phyloP scores from a whole-genome alignment of 345 rosid species.

The Mercurialis annua region DNA sequence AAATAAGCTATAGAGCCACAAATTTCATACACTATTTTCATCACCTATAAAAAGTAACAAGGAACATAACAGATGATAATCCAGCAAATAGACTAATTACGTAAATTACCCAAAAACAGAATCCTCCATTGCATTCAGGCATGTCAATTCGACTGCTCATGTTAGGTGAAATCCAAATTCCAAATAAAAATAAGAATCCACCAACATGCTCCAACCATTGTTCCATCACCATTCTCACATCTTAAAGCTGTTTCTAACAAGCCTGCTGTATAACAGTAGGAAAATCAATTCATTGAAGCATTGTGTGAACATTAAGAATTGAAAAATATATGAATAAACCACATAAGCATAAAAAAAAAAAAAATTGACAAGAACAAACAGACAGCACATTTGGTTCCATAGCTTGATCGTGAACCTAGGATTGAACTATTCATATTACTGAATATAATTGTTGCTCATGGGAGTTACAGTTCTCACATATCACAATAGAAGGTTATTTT shows the following conservation, averaged over 20 bases:
- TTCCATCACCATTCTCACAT: background rate
- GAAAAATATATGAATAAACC: background rate
- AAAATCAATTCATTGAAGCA: background rate
- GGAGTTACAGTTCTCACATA: background rate
- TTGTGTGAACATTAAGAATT: background rate
- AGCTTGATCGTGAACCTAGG: too few relatives aligned
- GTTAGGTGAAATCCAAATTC: slow-evolving; percentile 4
- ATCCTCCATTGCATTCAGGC: slow-evolving; percentile 8
- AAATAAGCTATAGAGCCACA: background rate
- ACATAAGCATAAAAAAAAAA: background rate
- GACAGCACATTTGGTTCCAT: background rate
- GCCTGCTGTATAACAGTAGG: background rate
- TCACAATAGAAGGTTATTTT: background rate
- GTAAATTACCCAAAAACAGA: background rate
- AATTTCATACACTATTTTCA: background rate
- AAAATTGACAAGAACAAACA: background rate
- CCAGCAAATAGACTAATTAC: slow-evolving; percentile 7
- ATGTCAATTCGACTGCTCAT: slow-evolving; percentile 12
- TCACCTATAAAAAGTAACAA: background rate
- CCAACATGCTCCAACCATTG: slow-evolving; percentile 5
- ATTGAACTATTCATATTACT: background rate
- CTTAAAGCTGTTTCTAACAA: background rate
- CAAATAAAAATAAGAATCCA: slow-evolving; percentile 6
- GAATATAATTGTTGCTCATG: background rate
- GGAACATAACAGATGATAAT: background rate